Evolutionary conservation across 345 rosid species (phyloP).

Genomic region (Toxicodendron radicans): DNA sequence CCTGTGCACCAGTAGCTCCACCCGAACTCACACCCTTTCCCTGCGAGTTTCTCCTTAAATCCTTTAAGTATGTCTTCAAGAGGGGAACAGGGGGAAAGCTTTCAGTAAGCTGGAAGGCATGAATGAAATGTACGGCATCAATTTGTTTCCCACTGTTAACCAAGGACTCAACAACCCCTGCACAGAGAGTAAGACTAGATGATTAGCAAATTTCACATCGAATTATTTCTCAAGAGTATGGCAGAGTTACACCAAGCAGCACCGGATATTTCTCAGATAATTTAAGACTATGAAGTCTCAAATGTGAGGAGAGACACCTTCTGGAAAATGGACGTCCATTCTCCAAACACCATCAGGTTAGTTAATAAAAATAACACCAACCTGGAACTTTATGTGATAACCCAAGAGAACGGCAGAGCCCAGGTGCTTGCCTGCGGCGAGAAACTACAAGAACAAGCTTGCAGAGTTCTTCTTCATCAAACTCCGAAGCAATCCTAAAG

Average conservation of each 20-base stretch:
- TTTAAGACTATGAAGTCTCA: slow-evolving; percentile 11
- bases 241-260: slow-evolving; percentile 6
- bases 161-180: slow-evolving; percentile 52
- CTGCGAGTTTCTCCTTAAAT: slow-evolving; percentile 54
- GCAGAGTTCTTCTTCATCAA: slow-evolving; percentile 66
- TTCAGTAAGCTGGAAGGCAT: slow-evolving; percentile 53
- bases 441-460: slow-evolving; percentile 59
- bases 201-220: slow-evolving; percentile 7
- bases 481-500: slow-evolving; percentile 67
- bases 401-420: slow-evolving; percentile 63
- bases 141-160: slow-evolving; percentile 47
- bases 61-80: slow-evolving; percentile 54
- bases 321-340: slow-evolving; percentile 25
- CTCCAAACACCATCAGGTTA: slow-evolving; percentile 43
- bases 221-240: not conserved
- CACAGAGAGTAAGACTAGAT: slow-evolving; percentile 9
- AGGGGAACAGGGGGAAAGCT: slow-evolving; percentile 56
- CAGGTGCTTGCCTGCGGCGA: slow-evolving; percentile 58
- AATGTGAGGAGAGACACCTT: slow-evolving; percentile 21
- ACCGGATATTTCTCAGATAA: slow-evolving; percentile 4
- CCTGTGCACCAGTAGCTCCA: slow-evolving; percentile 41
- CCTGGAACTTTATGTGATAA: slow-evolving; percentile 68
- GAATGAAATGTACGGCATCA: slow-evolving; percentile 56
- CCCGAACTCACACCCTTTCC: slow-evolving; percentile 37
- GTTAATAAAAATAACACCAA: slow-evolving; percentile 46